phyloP scores from a whole-genome alignment of 2,329 filamentous ascomycete species.

The Fusarium armeniacum region DNA sequence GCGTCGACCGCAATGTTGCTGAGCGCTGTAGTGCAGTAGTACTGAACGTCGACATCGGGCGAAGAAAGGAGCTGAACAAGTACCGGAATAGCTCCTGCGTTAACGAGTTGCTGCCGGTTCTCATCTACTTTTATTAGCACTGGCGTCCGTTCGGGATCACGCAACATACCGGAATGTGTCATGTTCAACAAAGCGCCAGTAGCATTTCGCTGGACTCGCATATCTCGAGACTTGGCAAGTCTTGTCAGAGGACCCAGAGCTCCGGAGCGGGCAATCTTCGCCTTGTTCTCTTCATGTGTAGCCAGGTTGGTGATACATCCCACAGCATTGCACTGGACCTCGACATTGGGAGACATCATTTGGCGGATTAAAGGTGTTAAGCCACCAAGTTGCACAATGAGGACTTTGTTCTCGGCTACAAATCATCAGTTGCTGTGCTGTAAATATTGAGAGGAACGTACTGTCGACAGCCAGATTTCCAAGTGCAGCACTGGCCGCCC shows the following conservation, averaged over 20 bases:
- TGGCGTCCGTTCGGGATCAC: neutral
- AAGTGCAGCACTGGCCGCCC: conserved; percentile 93
- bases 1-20: conserved; percentile 98
- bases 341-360: conserved; percentile 98
- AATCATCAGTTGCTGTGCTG: conserved; percentile 57
- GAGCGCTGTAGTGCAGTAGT: conserved; percentile 98
- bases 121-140: conserved; percentile 74
- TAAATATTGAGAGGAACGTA: conserved; percentile 61
- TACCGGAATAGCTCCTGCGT: conserved; percentile 97
- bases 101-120: conserved; percentile 96
- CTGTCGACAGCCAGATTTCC: conserved; percentile 98
- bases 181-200: conserved; percentile 97
- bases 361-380: conserved; percentile 93
- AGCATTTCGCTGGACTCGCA: conserved; percentile 97
- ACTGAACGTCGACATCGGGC: conserved; percentile 95
- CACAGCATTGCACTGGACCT: conserved; percentile 99
- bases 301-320: conserved; percentile 98
- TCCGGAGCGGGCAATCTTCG: conserved; percentile 95
- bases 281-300: conserved; percentile 99
- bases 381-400: conserved; percentile 93
- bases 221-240: conserved; percentile 96
- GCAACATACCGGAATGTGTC: conserved; percentile 90
- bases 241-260: conserved; percentile 91
- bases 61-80: conserved; percentile 95
- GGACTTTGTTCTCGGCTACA: conserved; percentile 94